Percentiles rank a stretch among this genome's conserved stretches.
Evolutionary conservation across 148 eudicot species (phyloP).

Genomic region (Gaultheria prostrata): DNA sequence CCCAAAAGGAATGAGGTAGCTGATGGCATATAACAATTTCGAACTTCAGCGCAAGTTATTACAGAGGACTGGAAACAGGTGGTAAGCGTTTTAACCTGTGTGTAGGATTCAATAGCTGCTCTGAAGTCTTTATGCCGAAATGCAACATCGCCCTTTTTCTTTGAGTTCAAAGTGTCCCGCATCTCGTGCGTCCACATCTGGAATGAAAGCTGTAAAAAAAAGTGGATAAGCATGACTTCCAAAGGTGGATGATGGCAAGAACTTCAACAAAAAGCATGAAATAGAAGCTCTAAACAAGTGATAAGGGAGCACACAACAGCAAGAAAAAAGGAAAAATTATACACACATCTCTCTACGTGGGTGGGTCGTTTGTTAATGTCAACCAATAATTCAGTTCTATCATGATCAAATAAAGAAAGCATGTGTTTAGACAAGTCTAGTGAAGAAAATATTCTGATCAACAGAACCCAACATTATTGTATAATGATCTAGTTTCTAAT

Average conservation of each 20-base stretch:
- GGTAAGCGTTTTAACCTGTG: slow-evolving; percentile 49
- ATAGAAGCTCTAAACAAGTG: slow-evolving; percentile 3
- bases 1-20: not conserved
- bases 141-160: slow-evolving; percentile 91
- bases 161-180: slow-evolving; percentile 87
- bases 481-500: not conserved
- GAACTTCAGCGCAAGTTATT: not conserved
- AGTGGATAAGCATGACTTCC: slow-evolving; percentile 14
- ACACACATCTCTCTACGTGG: not conserved
- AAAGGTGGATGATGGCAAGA: not conserved
- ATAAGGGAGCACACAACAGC: not conserved
- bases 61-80: not conserved
- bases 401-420: not conserved
- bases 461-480: slow-evolving; percentile 3
- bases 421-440: not conserved
- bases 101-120: slow-evolving; percentile 76
- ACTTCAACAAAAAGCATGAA: not conserved
- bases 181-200: slow-evolving; percentile 99
- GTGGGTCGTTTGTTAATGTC: not conserved
- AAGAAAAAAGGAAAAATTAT: not conserved
- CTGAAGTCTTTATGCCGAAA: slow-evolving; percentile 78
- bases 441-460: not conserved
- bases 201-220: slow-evolving; percentile 74
- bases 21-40: not conserved
- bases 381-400: not conserved